Base-by-base conservation (phyloP, 441 rosid species). In the Daphne laureola region DNA sequence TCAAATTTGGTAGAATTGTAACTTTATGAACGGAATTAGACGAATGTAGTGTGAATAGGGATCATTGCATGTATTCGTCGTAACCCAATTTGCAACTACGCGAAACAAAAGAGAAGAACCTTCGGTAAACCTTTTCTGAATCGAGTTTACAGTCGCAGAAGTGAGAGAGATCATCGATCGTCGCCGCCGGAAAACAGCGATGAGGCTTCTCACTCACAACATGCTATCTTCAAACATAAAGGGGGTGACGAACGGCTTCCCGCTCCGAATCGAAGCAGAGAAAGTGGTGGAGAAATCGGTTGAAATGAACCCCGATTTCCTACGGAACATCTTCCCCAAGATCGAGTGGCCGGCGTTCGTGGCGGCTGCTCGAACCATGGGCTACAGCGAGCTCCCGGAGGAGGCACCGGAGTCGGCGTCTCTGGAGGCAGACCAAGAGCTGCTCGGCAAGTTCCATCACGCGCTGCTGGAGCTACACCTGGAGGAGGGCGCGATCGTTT, bases 201-300 rank as follows among this genome's bases (percentile, higher is more conserved):
- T 86, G 98, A 86, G 88, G 77, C 73, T 88, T 4, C 70, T 84
- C 36, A 80, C 97, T 35, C 98, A 92, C 87, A 89, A 92, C 79
- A 86, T 86, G 90, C 77, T 86, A 17, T 80, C 95, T 0, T 91
- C 83, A 48, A 88, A 86, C 75, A 78, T 91, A 65, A 88, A 86
- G 68, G 98, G 96, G 43, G 98, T 86, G 14, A 3, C 67, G 13
- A 82, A 80, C 13, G 96, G 95, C 12, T 89, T 83, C 57, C 98
- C 96, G 7, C 80, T 89, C 6, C 49, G 38, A 44, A 78, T 92
- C 72, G 85, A 84, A 57, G 92, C 56, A 0, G 85, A 56, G 59
- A 76, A 73, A 54, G 88, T 76, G 40, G 48, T 73, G 1, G 82
- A 79, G 62, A 86, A 78, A 71, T 65, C 78, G 55, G 82, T 77